Evolutionary conservation across 306 rosid genomes (phyloP), one percentile per base, ranked within the genome.

Genomic region (Mimosa pudica): DNA sequence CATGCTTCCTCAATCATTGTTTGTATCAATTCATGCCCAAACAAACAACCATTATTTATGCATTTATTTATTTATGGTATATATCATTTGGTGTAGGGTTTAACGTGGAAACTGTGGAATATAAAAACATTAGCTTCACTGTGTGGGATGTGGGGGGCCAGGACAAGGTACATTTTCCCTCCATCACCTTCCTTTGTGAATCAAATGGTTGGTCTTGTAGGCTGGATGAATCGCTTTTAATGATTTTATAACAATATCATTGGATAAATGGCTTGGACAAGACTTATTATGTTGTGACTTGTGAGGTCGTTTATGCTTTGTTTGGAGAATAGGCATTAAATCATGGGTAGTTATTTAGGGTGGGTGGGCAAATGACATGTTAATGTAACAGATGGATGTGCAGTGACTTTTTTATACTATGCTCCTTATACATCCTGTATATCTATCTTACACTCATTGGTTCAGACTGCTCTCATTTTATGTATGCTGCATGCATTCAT

Each of bases 61-160:
- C 55, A 3, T 24, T 24, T 24, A 24, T 24, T 24, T 24, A 24
- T 24, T 24, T 24, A 24, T 24, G 30, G 30, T 24, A 82, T 81
- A 55, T 71, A 10, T 76, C 63, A 35, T 79, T 68, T 66, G 85
- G 7, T 73, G 75, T 79, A 92, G 98, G 97, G 60, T 94, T 94
- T 85, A 94, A 94, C 65, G 98, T 92, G 88, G 98, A 94, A 89
- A 94, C 98, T 10, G 97, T 92, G 82, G 96, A 92, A 82, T 92
- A 94, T 62, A 94, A 94, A 89, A 94, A 94, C 87, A 94, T 94
- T 82, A 94, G 98, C 88, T 94, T 94, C 82, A 94, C 98, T 61
- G 97, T 94, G 79, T 94, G 97, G 98, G 98, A 94, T 89, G 98
- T 94, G 2, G 98, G 97, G 48, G 98, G 97, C 55, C 97, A 94